A percentile compares a stretch with the other conserved stretches of the same genome.
Conservation (phyloP, 2,329 filamentous ascomycete genomes). For the Epichloe hybrida region DNA sequence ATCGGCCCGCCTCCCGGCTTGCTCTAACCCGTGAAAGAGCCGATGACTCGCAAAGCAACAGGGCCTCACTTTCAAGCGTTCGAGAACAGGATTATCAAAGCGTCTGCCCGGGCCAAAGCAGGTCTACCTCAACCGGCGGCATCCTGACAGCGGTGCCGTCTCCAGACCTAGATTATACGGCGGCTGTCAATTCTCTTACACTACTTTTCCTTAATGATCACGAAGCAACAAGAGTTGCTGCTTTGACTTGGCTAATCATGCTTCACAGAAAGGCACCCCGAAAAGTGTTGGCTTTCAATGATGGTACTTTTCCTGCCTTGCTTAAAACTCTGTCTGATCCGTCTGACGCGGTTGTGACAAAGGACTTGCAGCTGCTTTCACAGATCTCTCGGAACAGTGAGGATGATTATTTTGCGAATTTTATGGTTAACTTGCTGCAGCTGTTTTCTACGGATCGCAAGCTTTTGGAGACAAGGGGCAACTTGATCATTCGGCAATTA, state of each 20-base stretch:
- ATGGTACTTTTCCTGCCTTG: slow-evolving; percentile 89
- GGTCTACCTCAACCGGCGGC: slow-evolving; percentile 31
- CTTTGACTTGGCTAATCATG: slow-evolving; percentile 95
- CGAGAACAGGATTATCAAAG: slow-evolving; percentile 40
- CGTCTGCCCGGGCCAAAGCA: slow-evolving; percentile 36
- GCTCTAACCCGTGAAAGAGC: slow-evolving; percentile 29
- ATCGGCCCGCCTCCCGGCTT: slow-evolving; percentile 25
- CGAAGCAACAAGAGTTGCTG: slow-evolving; percentile 86
- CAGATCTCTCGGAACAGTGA: slow-evolving; percentile 96
- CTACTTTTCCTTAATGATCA: slow-evolving; percentile 92
- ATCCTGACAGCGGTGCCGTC: slow-evolving; percentile 28
- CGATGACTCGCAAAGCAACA: slow-evolving; percentile 34
- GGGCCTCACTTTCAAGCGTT: slow-evolving; percentile 38
- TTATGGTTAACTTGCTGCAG: slow-evolving; percentile 93
- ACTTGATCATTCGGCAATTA: slow-evolving; percentile 89
- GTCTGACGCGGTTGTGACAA: slow-evolving; percentile 87
- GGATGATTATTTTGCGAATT: slow-evolving; percentile 93
- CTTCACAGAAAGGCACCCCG: slow-evolving; percentile 86
- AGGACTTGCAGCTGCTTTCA: slow-evolving; percentile 82
- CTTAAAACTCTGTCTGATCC: slow-evolving; percentile 94
- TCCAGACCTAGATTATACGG: slow-evolving; percentile 84
- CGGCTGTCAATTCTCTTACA: slow-evolving; percentile 84
- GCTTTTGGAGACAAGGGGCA: slow-evolving; percentile 81
- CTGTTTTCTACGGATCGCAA: slow-evolving; percentile 90
- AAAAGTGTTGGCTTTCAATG: slow-evolving; percentile 83